Base-by-base conservation (phyloP, 1,284 basidiomycete genomes). In the Cutaneotrichosporon sp. region DNA sequence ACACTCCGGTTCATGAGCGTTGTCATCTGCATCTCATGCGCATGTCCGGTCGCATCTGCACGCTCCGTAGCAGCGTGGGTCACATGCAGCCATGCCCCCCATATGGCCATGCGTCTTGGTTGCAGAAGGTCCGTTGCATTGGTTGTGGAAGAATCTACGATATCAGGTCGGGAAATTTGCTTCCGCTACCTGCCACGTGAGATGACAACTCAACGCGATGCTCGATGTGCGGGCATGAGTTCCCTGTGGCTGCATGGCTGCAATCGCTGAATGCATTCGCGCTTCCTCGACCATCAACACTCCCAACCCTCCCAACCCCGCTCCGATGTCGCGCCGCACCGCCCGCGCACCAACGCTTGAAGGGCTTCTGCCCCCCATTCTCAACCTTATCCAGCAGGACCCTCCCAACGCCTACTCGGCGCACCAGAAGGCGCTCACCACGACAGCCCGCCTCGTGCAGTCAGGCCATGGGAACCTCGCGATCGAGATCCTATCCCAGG, bases 361-460 rank as follows among this genome's bases (percentile, higher is more conserved):
- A 2, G 55, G 62, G 39, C 70, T 74, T 43, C 69, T 75, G 20
- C 74, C 72, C 8, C 68, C 75, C 20, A 75, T 76, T 57, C 66
- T 75, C 26, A 32, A 50, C 37, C 64, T 69, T 34, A 65, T 75
- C 14, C 31, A 54, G 42, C 59, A 63, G 14, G 59, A 60, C 24
- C 60, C 69, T 14, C 74, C 72, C 6, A 70, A 85, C 55, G 81
- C 87, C 4, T 94, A 96, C 74, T 88, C 89, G 63, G 91, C 90
- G 0, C 92, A 96, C 65, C 91, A 96, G 72, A 94, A 94, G 76
- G 88, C 90, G 24, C 84, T 92, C 27, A 96, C 92, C 24, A 93
- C 92, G 59, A 90, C 90, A 5, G 85, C 90, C 11, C 82, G 91
- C 63, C 89, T 94, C 69, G 68, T 76, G 49, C 86, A 88, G 72